Percentiles rank a stretch among this genome's conserved stretches.
These are phyloP conservation scores for Boeremia lycopersici DNA, from an alignment of 2,329 filamentous ascomycete species.

Conservation along the genomic window DNA sequence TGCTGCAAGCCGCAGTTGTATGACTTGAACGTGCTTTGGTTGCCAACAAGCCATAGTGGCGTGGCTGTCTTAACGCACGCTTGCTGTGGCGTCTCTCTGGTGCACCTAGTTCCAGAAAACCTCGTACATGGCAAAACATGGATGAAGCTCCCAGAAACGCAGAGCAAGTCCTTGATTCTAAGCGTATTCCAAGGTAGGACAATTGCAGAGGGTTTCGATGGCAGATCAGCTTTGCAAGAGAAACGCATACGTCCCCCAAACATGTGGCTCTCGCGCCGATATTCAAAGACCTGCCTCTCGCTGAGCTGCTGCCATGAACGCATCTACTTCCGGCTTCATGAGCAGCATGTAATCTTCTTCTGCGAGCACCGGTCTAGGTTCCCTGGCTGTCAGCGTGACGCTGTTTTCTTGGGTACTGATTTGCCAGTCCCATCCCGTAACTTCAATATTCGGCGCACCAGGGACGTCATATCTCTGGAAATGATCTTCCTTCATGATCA, in stretches of 20 bases:
- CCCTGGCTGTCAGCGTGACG: conserved; percentile 38
- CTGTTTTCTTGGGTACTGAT: conserved; percentile 36
- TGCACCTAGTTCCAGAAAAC: not conserved
- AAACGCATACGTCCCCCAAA: no score
- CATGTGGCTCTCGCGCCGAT: no score
- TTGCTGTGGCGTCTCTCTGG: not conserved
- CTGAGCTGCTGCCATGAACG: conserved; percentile 29
- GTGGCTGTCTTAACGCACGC: not conserved
- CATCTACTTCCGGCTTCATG: conserved; percentile 46
- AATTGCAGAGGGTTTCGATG: not conserved
- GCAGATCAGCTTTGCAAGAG: not conserved
- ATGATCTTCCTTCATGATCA: conserved; percentile 51
- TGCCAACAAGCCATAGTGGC: not conserved
- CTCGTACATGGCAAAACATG: no score
- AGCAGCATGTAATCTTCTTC: conserved; percentile 48
- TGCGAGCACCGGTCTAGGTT: conserved; percentile 36
- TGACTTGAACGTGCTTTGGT: not conserved
- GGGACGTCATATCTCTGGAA: conserved; percentile 46
- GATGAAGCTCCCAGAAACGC: not conserved
- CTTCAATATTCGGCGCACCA: conserved; percentile 34
- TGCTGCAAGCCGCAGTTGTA: not conserved
- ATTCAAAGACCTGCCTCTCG: not conserved
- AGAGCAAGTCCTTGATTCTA: not conserved
- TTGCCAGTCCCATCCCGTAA: conserved; percentile 50
- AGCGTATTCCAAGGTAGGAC: not conserved